Evolutionary conservation across 2,329 filamentous ascomycete genomes (phyloP).

Genomic region (Ophiostoma australiae): DNA sequence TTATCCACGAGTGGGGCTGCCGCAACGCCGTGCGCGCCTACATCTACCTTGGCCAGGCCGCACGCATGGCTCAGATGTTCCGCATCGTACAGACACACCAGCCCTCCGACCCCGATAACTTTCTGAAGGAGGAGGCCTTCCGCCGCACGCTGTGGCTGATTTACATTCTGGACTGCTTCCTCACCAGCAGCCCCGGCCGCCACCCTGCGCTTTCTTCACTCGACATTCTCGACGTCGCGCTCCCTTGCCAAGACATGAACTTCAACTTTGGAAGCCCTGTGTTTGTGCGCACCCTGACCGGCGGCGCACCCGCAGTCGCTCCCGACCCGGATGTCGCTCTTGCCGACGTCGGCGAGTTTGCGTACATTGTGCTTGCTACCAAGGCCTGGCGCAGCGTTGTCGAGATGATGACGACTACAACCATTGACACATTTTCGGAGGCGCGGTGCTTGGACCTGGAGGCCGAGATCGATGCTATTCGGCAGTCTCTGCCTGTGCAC

Average conservation of each 20-base stretch:
- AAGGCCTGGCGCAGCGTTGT: constrained; percentile 59
- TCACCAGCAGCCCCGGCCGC: constrained; percentile 58
- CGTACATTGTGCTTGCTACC: constrained; percentile 56
- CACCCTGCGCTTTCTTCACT: constrained; percentile 52
- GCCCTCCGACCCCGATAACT: constrained; percentile 51
- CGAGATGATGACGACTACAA: constrained; percentile 54
- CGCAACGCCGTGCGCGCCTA: constrained; percentile 59
- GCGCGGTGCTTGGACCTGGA: constrained; percentile 49
- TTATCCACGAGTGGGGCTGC: constrained; percentile 60
- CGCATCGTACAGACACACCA: constrained; percentile 53
- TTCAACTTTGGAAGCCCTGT: constrained; percentile 59
- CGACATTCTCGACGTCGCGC: constrained; percentile 51
- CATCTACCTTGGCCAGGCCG: constrained; percentile 58
- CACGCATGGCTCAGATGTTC: constrained; percentile 62
- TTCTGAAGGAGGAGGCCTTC: constrained; percentile 57
- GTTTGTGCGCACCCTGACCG: constrained; percentile 52
- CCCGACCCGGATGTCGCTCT: constrained; percentile 38
- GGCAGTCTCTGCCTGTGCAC: constrained; percentile 52
- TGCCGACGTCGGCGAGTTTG: constrained; percentile 57
- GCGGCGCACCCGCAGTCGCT: constrained; percentile 37
- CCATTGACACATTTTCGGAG: constrained; percentile 50
- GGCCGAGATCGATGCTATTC: constrained; percentile 51
- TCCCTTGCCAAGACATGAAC: constrained; percentile 58
- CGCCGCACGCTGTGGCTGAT: constrained; percentile 59
- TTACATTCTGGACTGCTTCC: constrained; percentile 58